A percentile compares a stretch with the other conserved stretches of the same genome.
Conservation (phyloP, 495 filamentous ascomycete genomes). For the Massariosphaeria phaeospora region DNA sequence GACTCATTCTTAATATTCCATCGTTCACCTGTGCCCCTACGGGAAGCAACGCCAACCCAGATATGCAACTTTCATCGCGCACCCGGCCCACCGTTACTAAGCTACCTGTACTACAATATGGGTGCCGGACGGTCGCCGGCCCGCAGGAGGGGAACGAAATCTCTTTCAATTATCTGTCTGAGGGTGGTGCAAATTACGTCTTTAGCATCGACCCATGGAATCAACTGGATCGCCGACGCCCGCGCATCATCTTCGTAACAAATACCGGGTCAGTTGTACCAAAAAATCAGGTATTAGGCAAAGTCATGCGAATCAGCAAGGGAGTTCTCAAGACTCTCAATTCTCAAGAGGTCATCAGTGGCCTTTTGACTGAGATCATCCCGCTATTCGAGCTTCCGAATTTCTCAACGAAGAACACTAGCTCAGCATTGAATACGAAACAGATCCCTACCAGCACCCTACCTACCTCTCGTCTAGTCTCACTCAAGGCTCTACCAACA, state of each 20-base stretch:
- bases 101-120: background rate
- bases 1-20: too few relatives aligned
- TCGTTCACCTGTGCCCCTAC: too few relatives aligned
- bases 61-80: too few relatives aligned
- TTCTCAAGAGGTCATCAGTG: slow-evolving; percentile 52
- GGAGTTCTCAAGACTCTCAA: slow-evolving; percentile 51
- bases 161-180: slow-evolving; percentile 52
- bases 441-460: background rate
- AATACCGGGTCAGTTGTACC: too few relatives aligned
- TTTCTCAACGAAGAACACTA: background rate
- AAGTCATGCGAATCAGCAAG: slow-evolving; percentile 62
- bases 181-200: slow-evolving; percentile 70
- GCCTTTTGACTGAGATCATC: slow-evolving; percentile 54
- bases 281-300: background rate
- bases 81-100: too few relatives aligned
- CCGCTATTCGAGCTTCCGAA: slow-evolving; percentile 48
- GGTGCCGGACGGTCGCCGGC: background rate
- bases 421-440: background rate
- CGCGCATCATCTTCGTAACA: background rate
- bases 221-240: background rate
- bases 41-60: too few relatives aligned
- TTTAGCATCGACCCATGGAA: slow-evolving; percentile 44
- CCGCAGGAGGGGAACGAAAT: background rate
- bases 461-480: background rate
- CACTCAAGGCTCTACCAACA: too few relatives aligned